Percentiles rank a stretch among this genome's conserved stretches.
Evolutionary conservation across 192 early-diverging fungal genomes (phyloP).

Genomic region (Coemansia sp.): DNA sequence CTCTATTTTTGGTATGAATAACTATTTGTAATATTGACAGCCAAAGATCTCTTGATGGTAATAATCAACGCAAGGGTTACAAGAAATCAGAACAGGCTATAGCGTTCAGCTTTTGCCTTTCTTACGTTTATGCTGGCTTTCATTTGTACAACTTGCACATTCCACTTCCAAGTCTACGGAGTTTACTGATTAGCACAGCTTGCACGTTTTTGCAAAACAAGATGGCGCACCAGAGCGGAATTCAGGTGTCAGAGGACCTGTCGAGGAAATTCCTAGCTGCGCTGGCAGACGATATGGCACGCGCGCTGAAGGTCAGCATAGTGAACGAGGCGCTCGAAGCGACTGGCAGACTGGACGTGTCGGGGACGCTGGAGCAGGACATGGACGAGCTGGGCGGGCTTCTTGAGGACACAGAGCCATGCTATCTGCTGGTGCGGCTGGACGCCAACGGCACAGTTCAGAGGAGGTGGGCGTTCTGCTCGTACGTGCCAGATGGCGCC

Average conservation of each 20-base stretch:
- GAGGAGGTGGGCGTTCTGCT: conserved; percentile 68
- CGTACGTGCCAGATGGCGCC: conserved; percentile 80
- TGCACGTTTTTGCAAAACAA: not conserved
- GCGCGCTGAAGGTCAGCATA: conserved; percentile 55
- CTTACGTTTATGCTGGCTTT: too few relatives aligned
- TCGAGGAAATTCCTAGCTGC: conserved; percentile 22
- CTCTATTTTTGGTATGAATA: too few relatives aligned
- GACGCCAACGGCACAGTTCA: conserved; percentile 48
- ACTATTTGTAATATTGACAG: too few relatives aligned
- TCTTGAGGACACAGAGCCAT: conserved; percentile 59
- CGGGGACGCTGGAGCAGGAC: conserved; percentile 57
- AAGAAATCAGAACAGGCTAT: too few relatives aligned
- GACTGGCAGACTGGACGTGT: conserved; percentile 28
- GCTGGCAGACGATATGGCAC: conserved; percentile 24
- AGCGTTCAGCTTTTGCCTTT: too few relatives aligned
- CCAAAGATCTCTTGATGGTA: too few relatives aligned
- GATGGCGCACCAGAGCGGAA: conserved; percentile 54
- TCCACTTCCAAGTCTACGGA: too few relatives aligned
- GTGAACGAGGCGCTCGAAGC: conserved; percentile 53
- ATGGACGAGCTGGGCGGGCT: conserved; percentile 53
- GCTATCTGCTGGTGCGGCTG: conserved; percentile 66
- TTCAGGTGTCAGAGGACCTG: conserved; percentile 33
- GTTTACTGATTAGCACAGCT: too few relatives aligned
- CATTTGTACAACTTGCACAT: not conserved
- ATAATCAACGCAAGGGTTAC: too few relatives aligned